These are phyloP conservation scores for Mortierella alpina DNA, from an alignment of 192 early-diverging fungal genomes.

Conservation along the genomic window DNA sequence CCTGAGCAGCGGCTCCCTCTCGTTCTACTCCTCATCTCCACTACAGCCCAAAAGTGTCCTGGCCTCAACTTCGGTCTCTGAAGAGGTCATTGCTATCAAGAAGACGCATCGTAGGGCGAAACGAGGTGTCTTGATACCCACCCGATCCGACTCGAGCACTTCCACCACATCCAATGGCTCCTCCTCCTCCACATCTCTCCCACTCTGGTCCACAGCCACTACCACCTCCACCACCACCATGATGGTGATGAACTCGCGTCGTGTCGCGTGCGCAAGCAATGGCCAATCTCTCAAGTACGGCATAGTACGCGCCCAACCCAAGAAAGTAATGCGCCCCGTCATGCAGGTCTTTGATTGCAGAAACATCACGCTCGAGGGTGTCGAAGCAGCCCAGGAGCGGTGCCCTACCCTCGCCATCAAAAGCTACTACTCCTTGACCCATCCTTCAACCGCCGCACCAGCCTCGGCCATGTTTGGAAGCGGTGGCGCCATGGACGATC, in stretches of 20 bases:
- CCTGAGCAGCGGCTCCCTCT: constrained; percentile 4
- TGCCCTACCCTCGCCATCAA: constrained; percentile 54
- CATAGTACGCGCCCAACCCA: neutral
- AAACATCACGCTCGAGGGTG: constrained; percentile 60
- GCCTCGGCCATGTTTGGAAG: constrained; percentile 12
- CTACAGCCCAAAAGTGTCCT: constrained; percentile 41
- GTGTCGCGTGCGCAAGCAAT: too few species aligned
- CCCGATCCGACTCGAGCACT: constrained; percentile 15
- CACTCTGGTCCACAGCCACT: constrained; percentile 15
- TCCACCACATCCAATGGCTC: constrained; percentile 11
- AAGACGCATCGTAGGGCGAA: constrained; percentile 32
- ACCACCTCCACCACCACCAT: neutral
- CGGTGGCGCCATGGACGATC: neutral
- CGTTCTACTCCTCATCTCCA: constrained; percentile 43
- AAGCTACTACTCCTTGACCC: constrained; percentile 61
- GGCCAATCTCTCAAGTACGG: too few species aligned
- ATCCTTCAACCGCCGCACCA: constrained; percentile 22
- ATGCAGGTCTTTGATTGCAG: constrained; percentile 64
- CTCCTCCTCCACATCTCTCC: constrained; percentile 28
- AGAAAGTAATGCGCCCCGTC: constrained; percentile 21
- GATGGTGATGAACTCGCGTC: too few species aligned
- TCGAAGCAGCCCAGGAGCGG: constrained; percentile 50
- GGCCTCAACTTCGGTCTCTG: constrained; percentile 38
- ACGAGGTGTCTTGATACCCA: constrained; percentile 18
- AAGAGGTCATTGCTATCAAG: constrained; percentile 41